These are phyloP conservation scores for Fusarium sp. DNA, from an alignment of 2,329 filamentous ascomycete genomes.

Conservation along the genomic window DNA sequence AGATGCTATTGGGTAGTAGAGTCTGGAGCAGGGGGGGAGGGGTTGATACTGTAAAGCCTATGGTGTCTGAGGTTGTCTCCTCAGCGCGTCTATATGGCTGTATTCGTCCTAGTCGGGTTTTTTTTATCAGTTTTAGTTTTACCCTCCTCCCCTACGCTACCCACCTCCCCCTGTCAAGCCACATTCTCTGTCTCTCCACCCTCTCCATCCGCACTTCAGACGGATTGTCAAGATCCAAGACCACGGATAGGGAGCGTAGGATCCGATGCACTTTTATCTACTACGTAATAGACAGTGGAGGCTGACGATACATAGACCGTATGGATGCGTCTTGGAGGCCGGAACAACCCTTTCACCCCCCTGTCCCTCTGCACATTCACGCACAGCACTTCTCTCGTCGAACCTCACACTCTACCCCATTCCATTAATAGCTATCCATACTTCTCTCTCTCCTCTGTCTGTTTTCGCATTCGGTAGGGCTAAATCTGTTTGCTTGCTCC, in stretches of 20 bases:
- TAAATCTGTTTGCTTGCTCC: neutral
- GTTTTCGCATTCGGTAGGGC: neutral
- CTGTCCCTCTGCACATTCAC: neutral
- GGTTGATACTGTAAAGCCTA: neutral
- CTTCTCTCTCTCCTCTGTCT: neutral
- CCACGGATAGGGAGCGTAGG: neutral
- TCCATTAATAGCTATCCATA: neutral
- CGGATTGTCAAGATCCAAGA: neutral
- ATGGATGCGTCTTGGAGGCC: neutral
- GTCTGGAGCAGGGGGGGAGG: neutral
- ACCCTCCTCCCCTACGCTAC: neutral
- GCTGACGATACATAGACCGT: neutral
- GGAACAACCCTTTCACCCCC: neutral
- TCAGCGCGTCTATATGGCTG: neutral
- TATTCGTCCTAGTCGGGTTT: neutral
- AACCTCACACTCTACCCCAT: neutral
- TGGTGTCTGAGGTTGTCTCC: neutral
- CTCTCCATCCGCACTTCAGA: neutral
- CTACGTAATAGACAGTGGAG: neutral
- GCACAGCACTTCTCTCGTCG: neutral
- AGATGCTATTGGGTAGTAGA: neutral
- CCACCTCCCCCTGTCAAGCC: neutral
- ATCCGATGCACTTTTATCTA: neutral
- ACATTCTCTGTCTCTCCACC: neutral
- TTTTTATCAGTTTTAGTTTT: neutral